A percentile compares a stretch with the other conserved stretches of the same genome.
Evolutionary conservation across 495 filamentous ascomycete species (phyloP).

Genomic region (Rhypophila decipiens): DNA sequence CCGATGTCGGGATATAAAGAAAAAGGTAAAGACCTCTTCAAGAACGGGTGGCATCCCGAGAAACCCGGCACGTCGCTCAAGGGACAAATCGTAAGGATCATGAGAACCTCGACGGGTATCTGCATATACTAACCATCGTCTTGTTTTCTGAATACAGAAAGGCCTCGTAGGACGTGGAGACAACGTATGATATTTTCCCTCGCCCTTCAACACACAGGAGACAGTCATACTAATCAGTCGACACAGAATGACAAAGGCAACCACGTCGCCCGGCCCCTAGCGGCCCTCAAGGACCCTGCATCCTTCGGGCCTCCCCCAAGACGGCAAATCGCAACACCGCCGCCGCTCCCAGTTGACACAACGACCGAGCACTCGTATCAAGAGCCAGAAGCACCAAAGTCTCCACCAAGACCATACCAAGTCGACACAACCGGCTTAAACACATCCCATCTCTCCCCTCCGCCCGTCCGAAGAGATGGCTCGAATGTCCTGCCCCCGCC

Average conservation of each 20-base stretch:
- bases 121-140: not conserved
- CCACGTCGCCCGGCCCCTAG: constrained; percentile 62
- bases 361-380: constrained; percentile 7
- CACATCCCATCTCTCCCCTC: constrained; percentile 63
- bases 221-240: not conserved
- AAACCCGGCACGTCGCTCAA: constrained; percentile 20
- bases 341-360: not conserved
- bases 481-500: constrained; percentile 20
- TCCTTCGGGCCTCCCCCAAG: constrained; percentile 85
- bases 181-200: constrained; percentile 9
- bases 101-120: not conserved
- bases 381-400: constrained; percentile 39
- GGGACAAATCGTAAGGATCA: constrained; percentile 33
- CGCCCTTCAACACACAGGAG: not conserved
- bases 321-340: constrained; percentile 16
- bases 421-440: constrained; percentile 65
- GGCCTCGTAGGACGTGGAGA: constrained; percentile 33
- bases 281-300: constrained; percentile 71
- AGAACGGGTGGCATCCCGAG: constrained; percentile 37
- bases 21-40: constrained; percentile 33
- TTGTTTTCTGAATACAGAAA: constrained; percentile 29
- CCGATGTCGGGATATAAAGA: constrained; percentile 4
- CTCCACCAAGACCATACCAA: constrained; percentile 56
- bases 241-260: not conserved
- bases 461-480: constrained; percentile 54